phyloP scores from a whole-genome alignment of 2,329 filamentous ascomycete species.

The Scedosporium aurantiacum region DNA sequence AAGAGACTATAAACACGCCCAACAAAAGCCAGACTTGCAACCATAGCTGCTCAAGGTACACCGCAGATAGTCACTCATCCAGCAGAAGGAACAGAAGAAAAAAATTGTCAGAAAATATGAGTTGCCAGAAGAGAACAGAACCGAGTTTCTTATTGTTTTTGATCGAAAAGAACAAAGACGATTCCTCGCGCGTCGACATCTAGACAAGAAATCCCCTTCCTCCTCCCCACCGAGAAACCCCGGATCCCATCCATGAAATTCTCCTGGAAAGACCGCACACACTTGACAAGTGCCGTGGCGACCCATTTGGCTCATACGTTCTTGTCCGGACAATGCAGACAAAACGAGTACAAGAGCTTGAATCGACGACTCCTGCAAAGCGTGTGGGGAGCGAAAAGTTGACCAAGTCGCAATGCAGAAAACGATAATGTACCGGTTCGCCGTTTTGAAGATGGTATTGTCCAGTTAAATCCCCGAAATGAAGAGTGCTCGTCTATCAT shows the following conservation, averaged over 20 bases:
- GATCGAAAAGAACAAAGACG: background rate
- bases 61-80: constrained; percentile 9
- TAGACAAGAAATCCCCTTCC: background rate
- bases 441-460: background rate
- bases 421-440: constrained; percentile 2
- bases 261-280: constrained; percentile 1
- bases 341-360: background rate
- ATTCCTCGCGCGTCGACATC: background rate
- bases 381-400: background rate
- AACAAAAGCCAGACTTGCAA: constrained; percentile 10
- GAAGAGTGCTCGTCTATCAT: constrained; percentile 4
- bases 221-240: background rate
- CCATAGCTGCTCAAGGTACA: background rate
- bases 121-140: background rate
- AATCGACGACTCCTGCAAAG: constrained; percentile 2
- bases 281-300: constrained; percentile 1
- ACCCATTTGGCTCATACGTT: constrained; percentile 1
- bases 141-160: constrained; percentile 2
- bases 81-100: constrained; percentile 10
- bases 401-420: constrained; percentile 1
- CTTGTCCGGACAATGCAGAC: constrained; percentile 2
- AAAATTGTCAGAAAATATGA: constrained; percentile 9
- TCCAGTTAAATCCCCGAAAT: constrained; percentile 3
- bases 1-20: constrained; percentile 28
- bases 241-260: background rate